These are phyloP conservation scores for Letharia lupina DNA, from an alignment of 495 filamentous ascomycete species.

Conservation along the genomic window DNA sequence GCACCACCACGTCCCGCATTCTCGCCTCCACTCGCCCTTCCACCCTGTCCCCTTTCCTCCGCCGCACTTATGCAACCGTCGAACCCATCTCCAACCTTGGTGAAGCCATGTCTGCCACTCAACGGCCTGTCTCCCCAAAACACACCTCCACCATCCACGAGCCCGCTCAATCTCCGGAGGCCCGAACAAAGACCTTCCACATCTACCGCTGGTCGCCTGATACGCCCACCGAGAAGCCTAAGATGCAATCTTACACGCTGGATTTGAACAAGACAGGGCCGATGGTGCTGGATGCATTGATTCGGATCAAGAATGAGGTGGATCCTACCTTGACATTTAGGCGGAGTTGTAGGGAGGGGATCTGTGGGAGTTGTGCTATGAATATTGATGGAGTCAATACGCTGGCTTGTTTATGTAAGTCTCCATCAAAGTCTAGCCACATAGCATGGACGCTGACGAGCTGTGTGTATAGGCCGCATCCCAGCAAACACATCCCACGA, in stretches of 20 bases:
- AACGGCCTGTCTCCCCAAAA: conserved; percentile 33
- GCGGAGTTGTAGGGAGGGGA: conserved; percentile 91
- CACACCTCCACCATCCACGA: conserved; percentile 50
- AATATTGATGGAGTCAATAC: conserved; percentile 99
- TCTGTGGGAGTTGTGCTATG: conserved; percentile 98
- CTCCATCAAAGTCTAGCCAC: not conserved
- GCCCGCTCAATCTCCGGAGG: conserved; percentile 43
- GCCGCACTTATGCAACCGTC: conserved; percentile 45
- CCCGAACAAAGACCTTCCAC: conserved; percentile 88
- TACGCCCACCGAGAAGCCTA: conserved; percentile 77
- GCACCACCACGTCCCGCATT: conserved; percentile 56
- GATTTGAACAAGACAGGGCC: conserved; percentile 98
- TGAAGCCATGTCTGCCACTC: conserved; percentile 29
- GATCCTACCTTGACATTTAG: conserved; percentile 96
- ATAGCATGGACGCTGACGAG: not conserved
- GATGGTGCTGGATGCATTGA: conserved; percentile 94
- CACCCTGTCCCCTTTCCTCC: conserved; percentile 39
- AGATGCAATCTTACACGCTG: conserved; percentile 87
- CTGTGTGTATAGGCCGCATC: conserved; percentile 65
- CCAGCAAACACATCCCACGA: conserved; percentile 71
- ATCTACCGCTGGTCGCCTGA: conserved; percentile 99
- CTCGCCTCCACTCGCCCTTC: conserved; percentile 50
- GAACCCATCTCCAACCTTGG: conserved; percentile 36
- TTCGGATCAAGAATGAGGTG: conserved; percentile 97
- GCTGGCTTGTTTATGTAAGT: conserved; percentile 93